Evolutionary conservation across 371 early-diverging fungal genomes (phyloP), one percentile per base, ranked within the genome.

Genomic region (Syncephalastrum sp.): DNA sequence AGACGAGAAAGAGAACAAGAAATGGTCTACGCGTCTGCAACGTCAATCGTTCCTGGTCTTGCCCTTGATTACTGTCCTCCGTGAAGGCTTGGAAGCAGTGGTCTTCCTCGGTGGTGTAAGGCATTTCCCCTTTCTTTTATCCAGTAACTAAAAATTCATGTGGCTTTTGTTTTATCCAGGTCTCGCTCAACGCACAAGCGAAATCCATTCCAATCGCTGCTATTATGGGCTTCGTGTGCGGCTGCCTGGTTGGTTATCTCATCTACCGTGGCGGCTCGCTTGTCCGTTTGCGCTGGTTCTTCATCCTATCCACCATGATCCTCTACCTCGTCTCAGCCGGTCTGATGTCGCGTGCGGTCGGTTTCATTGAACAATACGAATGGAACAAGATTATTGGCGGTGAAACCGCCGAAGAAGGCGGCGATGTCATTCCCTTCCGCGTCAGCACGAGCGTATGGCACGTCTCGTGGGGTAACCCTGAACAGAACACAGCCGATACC

Each of bases 261-360:
- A 74, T 92, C 29, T 91, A 89, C 68, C 77, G 79, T 33, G 82
- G 84, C 49, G 90, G 91, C 17, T 81, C 81, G 54, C 59, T 78
- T 15, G 68, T 92, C 69, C 70, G 75, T 5, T 68, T 92, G 27
- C 86, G 85, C 53, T 82, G 79, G 70, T 93, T 93, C 77, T 93
- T 93, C 69, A 79, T 87, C 12, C 61, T 75, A 41, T 86, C 90
- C 15, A 87, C 92, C 0, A 70, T 82, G 47, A 60, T 93, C 42
- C 68, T 94, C 41, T 82, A 91, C 45, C 74, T 93, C 56, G 83
- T 94, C 47, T 85, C 91, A 48, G 90, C 90, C 53, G 95, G 94
- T 27, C 74, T 91, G 19, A 69, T 88, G 58, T 64, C 85, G 23
- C 79, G 72, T 29, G 67, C 68, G 41, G 82, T 89, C 42, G 74